Evolutionary conservation across 257 asterid genomes (phyloP).

Genomic region (Solanum boliviense): DNA sequence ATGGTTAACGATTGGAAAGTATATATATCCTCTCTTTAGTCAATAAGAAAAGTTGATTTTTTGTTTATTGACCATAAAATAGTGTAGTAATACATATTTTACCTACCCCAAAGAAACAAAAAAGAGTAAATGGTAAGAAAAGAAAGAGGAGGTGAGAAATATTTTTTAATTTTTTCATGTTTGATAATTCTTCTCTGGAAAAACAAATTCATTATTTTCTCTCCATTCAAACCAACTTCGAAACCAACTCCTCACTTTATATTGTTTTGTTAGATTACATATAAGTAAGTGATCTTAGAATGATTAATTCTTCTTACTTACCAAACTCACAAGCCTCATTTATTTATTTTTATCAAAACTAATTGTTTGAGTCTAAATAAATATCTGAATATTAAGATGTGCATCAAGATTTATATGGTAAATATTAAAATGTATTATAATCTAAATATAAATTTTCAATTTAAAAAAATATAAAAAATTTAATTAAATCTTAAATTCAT

Average conservation of each 20-base stretch:
- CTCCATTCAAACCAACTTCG: not conserved
- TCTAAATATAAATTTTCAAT: too few species aligned
- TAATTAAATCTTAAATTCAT: not conserved
- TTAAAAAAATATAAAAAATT: not conserved
- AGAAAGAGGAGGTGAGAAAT: not conserved
- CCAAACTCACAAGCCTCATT: not conserved
- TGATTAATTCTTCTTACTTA: too few species aligned
- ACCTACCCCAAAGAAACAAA: not conserved
- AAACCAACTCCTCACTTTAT: rapidly evolving
- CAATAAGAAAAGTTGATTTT: not conserved
- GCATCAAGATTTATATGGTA: too few species aligned
- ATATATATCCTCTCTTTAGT: not conserved
- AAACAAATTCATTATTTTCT: too few species aligned
- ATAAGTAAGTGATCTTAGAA: too few species aligned
- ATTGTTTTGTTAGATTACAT: not conserved
- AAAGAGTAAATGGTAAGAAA: not conserved
- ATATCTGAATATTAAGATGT: not conserved
- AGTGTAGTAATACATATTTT: not conserved
- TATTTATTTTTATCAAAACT: not conserved
- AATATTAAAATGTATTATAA: too few species aligned
- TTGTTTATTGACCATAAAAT: not conserved
- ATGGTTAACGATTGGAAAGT: not conserved
- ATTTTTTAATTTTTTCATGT: not conserved
- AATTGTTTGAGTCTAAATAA: not conserved
- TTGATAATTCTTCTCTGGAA: not conserved